Conservation (phyloP, 140 eudicot species). For the Flaveria floridana region DNA sequence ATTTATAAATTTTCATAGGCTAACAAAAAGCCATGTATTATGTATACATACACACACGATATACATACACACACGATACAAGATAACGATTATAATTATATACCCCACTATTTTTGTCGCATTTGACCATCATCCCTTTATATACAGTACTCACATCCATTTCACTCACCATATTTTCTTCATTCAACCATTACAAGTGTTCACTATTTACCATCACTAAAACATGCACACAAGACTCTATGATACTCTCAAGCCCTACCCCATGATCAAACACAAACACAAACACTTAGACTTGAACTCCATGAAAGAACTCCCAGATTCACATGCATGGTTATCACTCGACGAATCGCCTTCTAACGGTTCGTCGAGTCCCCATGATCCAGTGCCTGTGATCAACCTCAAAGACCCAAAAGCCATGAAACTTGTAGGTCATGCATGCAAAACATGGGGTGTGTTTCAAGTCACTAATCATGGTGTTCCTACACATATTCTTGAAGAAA, state of each 20-base stretch:
- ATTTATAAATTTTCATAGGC: background rate
- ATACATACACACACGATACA: slow-evolving; percentile 7
- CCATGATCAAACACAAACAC: slow-evolving; percentile 32
- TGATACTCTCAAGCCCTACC: slow-evolving; percentile 28
- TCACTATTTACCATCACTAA: background rate
- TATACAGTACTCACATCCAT: slow-evolving; percentile 32
- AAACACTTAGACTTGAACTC: slow-evolving; percentile 53
- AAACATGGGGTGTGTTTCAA: slow-evolving; percentile 83
- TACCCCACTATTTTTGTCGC: slow-evolving; percentile 38
- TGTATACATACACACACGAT: background rate
- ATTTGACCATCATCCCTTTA: slow-evolving; percentile 14
- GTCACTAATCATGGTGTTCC: slow-evolving; percentile 59
- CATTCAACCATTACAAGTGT: slow-evolving; percentile 31
- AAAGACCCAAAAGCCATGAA: slow-evolving; percentile 46
- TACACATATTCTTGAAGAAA: slow-evolving; percentile 38
- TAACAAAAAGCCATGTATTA: background rate
- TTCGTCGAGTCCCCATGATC: slow-evolving; percentile 19
- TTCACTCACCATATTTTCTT: slow-evolving; percentile 34
- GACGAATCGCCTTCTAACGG: slow-evolving; percentile 25
- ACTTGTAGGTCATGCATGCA: slow-evolving; percentile 77
- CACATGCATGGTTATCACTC: slow-evolving; percentile 65
- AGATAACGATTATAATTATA: slow-evolving; percentile 22
- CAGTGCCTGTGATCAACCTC: slow-evolving; percentile 55
- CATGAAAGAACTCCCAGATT: slow-evolving; percentile 72
- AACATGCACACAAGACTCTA: slow-evolving; percentile 50